phyloP scores from a whole-genome alignment of 2,329 filamentous ascomycete genomes.

The Fusarium newnesense region DNA sequence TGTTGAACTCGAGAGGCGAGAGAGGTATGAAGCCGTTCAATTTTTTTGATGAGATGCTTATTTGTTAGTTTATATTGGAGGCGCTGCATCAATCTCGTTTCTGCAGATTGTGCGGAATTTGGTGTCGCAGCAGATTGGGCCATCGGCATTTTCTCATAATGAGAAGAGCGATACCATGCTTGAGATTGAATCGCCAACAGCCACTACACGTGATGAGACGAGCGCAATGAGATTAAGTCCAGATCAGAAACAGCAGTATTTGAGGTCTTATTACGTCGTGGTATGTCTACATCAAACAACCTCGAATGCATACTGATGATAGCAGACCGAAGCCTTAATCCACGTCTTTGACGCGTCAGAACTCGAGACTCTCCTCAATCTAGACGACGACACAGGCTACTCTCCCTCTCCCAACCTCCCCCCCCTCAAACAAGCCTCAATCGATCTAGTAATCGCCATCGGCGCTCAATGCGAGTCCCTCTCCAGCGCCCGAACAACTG shows the following conservation, averaged over 20 bases:
- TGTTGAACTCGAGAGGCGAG: conserved; percentile 63
- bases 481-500: conserved; percentile 19
- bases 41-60: not conserved
- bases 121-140: conserved; percentile 42
- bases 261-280: conserved; percentile 30
- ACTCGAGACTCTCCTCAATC: conserved; percentile 39
- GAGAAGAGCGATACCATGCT: conserved; percentile 44
- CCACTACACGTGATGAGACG: not conserved
- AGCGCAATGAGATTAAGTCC: not conserved
- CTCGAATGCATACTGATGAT: not conserved
- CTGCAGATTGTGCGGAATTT: conserved; percentile 53
- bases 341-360: conserved; percentile 47
- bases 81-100: conserved; percentile 65
- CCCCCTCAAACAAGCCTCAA: conserved; percentile 15
- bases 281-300: not conserved
- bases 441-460: conserved; percentile 40
- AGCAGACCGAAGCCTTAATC: conserved; percentile 49
- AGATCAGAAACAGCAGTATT: conserved; percentile 10
- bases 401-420: not conserved
- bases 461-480: conserved; percentile 41
- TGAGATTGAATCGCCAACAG: conserved; percentile 38
- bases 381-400: not conserved
- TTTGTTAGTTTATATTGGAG: conserved; percentile 57
- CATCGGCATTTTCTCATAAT: conserved; percentile 43
- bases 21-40: conserved; percentile 49